Evolutionary conservation across 768 basidiomycete species (phyloP), one percentile per base, ranked within the genome.

Genomic region (Pleurotus giganteus): DNA sequence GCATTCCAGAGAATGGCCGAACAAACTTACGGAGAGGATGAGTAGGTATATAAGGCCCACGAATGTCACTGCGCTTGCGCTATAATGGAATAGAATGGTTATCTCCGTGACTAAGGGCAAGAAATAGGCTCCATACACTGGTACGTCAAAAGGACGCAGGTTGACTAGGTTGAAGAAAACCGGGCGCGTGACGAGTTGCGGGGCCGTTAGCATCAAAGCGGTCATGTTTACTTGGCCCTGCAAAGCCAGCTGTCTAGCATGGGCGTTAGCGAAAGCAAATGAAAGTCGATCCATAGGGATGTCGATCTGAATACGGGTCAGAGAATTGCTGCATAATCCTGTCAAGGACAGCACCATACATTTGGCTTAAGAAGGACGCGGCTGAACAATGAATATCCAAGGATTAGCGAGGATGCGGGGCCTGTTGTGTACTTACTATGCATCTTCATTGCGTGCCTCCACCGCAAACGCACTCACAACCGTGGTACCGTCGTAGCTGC

Each of bases 361-460:
- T 74, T 67, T n/a, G 66, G 63, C 13, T 59, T 61, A 34, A 75
- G 66, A 15, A 76, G 46, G 37, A 43, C 56, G n/a, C 74, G 72
- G 58, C 75, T 74, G 34, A 36, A 27, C n/a, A 28, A 24, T n/a
- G 55, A 21, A 17, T 13, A 1, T n/a, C 21, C 28, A 19, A 11
- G 29, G 27, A 4, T 43, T 11, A 32, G 44, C 19, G 28, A 23
- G 19, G 19, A 55, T 36, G 23, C 4, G 4, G 49, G 39, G 4
- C 19, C 0, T 19, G 7, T 21, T 47, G 6, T 24, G 13, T 17
- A 65, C 83, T 65, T 63, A 88, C 86, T 73, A 86, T 17, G 74
- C 77, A 57, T 79, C 81, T 58, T 85, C 84, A 47, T 78, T 85
- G 24, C 85, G 73, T 19, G 79, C 85, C 56, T 77, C 74, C 0